Conservation (phyloP, 2,329 filamentous ascomycete genomes). For the Ambrosiella xylebori region DNA sequence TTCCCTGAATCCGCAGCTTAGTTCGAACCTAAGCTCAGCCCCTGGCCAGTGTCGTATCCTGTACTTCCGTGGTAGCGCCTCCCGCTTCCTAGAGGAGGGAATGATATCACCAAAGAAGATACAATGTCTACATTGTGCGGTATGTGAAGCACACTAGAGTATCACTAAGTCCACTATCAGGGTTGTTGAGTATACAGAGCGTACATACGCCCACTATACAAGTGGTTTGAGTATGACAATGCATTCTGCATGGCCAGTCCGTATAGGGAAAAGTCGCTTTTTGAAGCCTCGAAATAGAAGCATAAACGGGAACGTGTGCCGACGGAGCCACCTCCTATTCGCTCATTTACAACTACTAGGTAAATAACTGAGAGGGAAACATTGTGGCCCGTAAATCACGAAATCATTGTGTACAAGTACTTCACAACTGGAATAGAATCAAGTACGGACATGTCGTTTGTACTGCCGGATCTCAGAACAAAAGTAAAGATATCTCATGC, state of each 20-base stretch:
- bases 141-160: neutral
- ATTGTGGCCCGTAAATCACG: too few relatives aligned
- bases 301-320: neutral
- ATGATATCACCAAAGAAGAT: neutral
- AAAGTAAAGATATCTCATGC: neutral
- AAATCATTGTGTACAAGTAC: too few relatives aligned
- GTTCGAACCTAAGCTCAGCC: neutral
- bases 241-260: neutral
- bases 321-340: conserved; percentile 5
- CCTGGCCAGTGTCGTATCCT: conserved; percentile 4
- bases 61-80: neutral
- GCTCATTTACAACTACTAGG: neutral
- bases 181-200: neutral
- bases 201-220: neutral
- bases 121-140: neutral
- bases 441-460: too few relatives aligned
- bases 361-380: too few relatives aligned
- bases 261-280: neutral
- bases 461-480: too few relatives aligned
- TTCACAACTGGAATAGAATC: too few relatives aligned
- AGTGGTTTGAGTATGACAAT: neutral
- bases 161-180: neutral
- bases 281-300: neutral
- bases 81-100: neutral
- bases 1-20: conserved; percentile 1